Evolutionary conservation across 768 basidiomycete genomes (phyloP).

Genomic region (Coprinopsis sp.): DNA sequence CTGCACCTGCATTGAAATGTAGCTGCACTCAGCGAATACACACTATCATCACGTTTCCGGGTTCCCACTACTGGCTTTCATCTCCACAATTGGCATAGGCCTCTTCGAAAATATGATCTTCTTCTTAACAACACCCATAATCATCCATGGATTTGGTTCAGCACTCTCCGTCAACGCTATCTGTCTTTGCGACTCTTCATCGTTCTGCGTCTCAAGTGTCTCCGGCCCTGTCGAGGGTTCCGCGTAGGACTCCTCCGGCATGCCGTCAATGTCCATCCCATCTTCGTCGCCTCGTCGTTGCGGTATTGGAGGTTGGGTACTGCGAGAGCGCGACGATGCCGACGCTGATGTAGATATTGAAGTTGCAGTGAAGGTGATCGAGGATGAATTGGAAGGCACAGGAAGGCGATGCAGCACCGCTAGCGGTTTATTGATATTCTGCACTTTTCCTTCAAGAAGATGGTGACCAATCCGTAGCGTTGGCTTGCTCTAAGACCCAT

Average conservation of each 20-base stretch:
- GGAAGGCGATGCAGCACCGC: slow-evolving; percentile 62
- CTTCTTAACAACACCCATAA: slow-evolving; percentile 68
- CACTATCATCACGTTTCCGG: no score
- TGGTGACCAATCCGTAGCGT: slow-evolving; percentile 85
- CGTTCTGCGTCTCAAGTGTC: neutral
- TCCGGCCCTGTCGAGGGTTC: neutral
- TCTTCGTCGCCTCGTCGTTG: slow-evolving; percentile 5
- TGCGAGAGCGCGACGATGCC: no score
- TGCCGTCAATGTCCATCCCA: slow-evolving; percentile 13
- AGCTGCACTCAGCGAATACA: no score
- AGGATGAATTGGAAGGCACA: no score
- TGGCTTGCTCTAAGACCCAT: slow-evolving; percentile 55
- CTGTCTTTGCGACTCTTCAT: slow-evolving; percentile 6
- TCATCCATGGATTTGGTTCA: slow-evolving; percentile 44
- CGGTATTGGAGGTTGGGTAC: no score
- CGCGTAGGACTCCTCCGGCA: slow-evolving; percentile 20
- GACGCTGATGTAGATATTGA: slow-evolving; percentile 3
- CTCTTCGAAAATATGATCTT: slow-evolving; percentile 83
- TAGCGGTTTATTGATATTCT: slow-evolving; percentile 70
- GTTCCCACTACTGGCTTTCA: no score
- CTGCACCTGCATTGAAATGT: no score
- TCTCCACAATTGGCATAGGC: slow-evolving; percentile 56
- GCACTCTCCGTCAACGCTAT: neutral
- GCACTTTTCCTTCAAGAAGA: slow-evolving; percentile 83
- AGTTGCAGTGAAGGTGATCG: slow-evolving; percentile 16